Evolutionary conservation across 306 rosid genomes (phyloP).

Genomic region (Geum urbanum): DNA sequence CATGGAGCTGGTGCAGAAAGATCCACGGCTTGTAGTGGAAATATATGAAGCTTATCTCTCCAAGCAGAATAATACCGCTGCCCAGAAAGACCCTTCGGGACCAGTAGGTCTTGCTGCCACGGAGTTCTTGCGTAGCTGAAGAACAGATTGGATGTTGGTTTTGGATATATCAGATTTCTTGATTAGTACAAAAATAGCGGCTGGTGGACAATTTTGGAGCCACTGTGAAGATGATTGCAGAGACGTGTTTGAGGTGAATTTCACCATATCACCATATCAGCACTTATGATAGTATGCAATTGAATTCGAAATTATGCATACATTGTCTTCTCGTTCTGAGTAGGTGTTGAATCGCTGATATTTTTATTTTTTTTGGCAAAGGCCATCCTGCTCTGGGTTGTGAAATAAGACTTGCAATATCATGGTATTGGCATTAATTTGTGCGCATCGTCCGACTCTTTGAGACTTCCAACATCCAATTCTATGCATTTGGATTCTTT

Average conservation of each 20-base stretch:
- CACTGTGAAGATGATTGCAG: background rate
- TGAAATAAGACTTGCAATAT: background rate
- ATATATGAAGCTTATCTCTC: slow-evolving; percentile 69
- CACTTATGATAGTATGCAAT: too few species aligned
- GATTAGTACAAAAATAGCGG: background rate
- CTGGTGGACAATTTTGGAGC: background rate
- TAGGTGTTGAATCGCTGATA: background rate
- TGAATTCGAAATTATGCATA: background rate
- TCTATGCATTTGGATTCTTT: background rate
- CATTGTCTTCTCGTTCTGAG: background rate
- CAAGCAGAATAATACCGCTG: slow-evolving; percentile 67
- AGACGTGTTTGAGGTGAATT: too few species aligned
- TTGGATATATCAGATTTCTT: slow-evolving; percentile 13
- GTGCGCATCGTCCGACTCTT: background rate
- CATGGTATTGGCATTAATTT: background rate
- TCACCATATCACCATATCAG: too few species aligned
- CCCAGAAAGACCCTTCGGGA: slow-evolving; percentile 28
- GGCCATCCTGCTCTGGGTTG: background rate
- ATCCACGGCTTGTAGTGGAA: slow-evolving; percentile 72
- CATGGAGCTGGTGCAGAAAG: slow-evolving; percentile 55
- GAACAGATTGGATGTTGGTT: slow-evolving; percentile 15
- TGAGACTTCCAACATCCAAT: background rate
- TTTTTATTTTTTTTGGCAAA: too few species aligned
- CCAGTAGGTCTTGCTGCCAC: background rate
- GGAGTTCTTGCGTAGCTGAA: background rate